Conservation (phyloP, 2,329 filamentous ascomycete genomes). For the Fusarium sp. region DNA sequence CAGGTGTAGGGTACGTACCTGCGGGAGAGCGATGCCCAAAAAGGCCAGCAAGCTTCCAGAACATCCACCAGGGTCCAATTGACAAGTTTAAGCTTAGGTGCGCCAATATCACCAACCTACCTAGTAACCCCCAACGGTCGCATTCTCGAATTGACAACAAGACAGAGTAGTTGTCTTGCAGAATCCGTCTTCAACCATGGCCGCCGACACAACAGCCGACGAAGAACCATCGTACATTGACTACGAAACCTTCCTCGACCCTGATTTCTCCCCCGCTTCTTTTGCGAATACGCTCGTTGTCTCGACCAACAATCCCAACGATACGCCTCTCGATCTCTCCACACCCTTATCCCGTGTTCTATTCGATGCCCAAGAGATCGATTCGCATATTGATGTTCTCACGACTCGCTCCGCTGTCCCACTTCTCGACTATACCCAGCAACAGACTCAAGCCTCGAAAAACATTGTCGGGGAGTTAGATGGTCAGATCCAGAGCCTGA, state of each 20-base stretch:
- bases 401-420: constrained; percentile 87
- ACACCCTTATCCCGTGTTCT: constrained; percentile 93
- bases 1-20: constrained; percentile 40
- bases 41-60: constrained; percentile 49
- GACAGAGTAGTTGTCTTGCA: not conserved
- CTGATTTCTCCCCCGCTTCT: constrained; percentile 80
- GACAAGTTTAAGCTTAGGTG: constrained; percentile 9
- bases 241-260: constrained; percentile 90
- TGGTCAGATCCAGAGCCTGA: constrained; percentile 81
- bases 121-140: constrained; percentile 10
- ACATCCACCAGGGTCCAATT: constrained; percentile 27
- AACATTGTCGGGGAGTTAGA: constrained; percentile 82
- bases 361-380: constrained; percentile 96
- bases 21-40: constrained; percentile 42
- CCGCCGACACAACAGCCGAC: constrained; percentile 32
- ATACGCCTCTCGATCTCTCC: constrained; percentile 90
- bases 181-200: constrained; percentile 8
- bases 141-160: not conserved
- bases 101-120: constrained; percentile 1
- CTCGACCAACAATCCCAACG: constrained; percentile 90
- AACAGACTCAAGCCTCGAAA: constrained; percentile 78
- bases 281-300: constrained; percentile 93
- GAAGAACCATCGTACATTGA: constrained; percentile 89
- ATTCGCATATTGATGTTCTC: constrained; percentile 92
- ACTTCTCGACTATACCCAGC: constrained; percentile 80